phyloP scores from a whole-genome alignment of 177 flowering plant species.

The Vitis hybrid region DNA sequence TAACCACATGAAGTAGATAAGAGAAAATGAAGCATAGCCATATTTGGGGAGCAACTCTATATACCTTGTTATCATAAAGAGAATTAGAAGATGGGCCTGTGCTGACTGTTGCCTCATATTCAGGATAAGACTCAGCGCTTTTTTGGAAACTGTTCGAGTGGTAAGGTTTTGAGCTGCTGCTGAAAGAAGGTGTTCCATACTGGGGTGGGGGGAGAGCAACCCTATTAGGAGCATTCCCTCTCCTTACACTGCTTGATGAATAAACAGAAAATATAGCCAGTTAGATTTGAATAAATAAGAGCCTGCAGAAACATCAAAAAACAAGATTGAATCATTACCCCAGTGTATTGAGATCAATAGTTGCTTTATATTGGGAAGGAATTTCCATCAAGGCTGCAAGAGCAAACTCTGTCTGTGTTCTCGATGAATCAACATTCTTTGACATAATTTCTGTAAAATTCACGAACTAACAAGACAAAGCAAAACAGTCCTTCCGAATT shows the following conservation, averaged over 20 bases:
- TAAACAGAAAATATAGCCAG: background rate
- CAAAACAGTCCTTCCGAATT: background rate
- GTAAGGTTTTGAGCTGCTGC: constrained; percentile 12
- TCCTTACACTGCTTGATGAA: constrained; percentile 13
- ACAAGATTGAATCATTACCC: constrained; percentile 14
- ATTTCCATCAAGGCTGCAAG: constrained; percentile 27
- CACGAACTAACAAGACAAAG: constrained; percentile 14
- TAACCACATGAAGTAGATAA: no score
- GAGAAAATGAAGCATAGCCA: no score
- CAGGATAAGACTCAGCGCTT: constrained; percentile 7
- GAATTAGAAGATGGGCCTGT: constrained; percentile 17
- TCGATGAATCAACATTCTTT: constrained; percentile 4
- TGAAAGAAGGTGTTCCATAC: constrained; percentile 14
- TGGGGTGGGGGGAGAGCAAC: constrained; percentile 36
- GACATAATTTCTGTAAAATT: constrained; percentile 29
- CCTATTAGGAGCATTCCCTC: constrained; percentile 21
- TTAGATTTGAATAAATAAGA: background rate
- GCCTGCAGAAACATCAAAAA: background rate
- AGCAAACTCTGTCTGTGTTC: constrained; percentile 20
- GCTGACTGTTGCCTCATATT: constrained; percentile 3
- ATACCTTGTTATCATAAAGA: constrained; percentile 24
- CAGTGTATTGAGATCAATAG: constrained; percentile 17
- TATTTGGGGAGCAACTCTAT: background rate
- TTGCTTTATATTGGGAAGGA: constrained; percentile 26
- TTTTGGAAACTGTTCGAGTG: constrained; percentile 32